A percentile compares a stretch with the other conserved stretches of the same genome.
Evolutionary conservation across 2,329 filamentous ascomycete genomes (phyloP).

Genomic region (Neonectria hederae): DNA sequence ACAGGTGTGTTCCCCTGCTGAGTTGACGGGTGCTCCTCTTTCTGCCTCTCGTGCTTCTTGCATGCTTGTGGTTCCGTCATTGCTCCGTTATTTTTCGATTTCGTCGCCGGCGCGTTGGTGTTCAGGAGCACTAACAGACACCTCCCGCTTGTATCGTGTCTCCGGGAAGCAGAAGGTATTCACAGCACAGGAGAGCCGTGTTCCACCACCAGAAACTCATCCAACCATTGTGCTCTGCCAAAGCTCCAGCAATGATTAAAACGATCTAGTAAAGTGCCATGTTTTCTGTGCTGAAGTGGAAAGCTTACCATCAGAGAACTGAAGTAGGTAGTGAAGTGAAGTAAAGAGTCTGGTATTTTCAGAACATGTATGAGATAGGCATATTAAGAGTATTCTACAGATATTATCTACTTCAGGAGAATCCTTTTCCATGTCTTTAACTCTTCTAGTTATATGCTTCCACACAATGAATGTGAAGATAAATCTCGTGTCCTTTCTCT

Average conservation of each 20-base stretch:
- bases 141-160: constrained; percentile 13
- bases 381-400: too few species aligned
- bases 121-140: not conserved
- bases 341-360: constrained; percentile 16
- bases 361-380: too few species aligned
- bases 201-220: constrained; percentile 21
- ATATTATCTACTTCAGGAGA: too few species aligned
- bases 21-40: not conserved
- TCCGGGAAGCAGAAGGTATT: constrained; percentile 10
- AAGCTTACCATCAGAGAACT: constrained; percentile 13
- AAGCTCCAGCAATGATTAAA: constrained; percentile 17
- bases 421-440: too few species aligned
- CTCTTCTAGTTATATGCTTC: too few species aligned
- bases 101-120: not conserved
- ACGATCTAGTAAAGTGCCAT: constrained; percentile 1
- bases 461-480: too few species aligned
- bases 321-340: constrained; percentile 16
- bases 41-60: constrained; percentile 4
- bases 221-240: constrained; percentile 19
- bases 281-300: fast-evolving
- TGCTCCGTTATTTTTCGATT: constrained; percentile 12
- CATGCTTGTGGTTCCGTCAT: constrained; percentile 9
- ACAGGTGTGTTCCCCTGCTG: constrained; percentile 10
- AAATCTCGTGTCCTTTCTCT: too few species aligned
- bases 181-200: constrained; percentile 8